Evolutionary conservation across 225 moss, liverwort and hornwort species (phyloP), one percentile per base, ranked within the genome.

Genomic region (Pseudisothecium myosuroides): DNA sequence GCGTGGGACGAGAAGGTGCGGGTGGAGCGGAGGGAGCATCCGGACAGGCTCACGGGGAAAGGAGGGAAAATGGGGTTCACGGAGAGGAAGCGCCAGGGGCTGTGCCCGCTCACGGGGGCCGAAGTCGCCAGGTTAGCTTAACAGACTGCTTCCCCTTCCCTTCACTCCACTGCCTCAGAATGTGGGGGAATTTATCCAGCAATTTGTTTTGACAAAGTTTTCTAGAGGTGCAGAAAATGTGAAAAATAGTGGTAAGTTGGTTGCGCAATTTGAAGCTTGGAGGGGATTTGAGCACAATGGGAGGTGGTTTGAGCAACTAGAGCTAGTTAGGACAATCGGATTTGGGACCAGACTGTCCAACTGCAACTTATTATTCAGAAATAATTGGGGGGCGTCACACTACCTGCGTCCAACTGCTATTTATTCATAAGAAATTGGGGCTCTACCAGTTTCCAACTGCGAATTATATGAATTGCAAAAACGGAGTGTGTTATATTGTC

Each of bases 121-220:
- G 95, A 95, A 91, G 89, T 95, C 21, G 93, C 91, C 67, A 92
- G 93, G 95, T 94, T 10, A 9, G 36, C n/a, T n/a, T n/a, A n/a
- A 58, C 34, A 8, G 34, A 78, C 47, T 56, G 6, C 56, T 27
- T 56, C 23, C 11, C 7, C 12, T 56, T 32, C 36, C 54, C 45
- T 61, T 41, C 32, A 3, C 34, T 63, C 47, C 43, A 27, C 24
- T 58, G 79, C 27, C 58, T 79, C 58, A 56, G 8, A 58, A 11
- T 58, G n/a, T 10, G 58, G 27, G 39, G 27, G 17, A 39, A 79
- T n/a, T 10, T 39, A 58, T 11, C 16, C 37, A 52, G 56, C 37
- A 78, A 55, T n/a, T 37, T 17, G 26, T n/a, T n/a, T 23, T 78
- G 55, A 26, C 78, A 2, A 56, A n/a, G 1, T 37, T n/a, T 56